Conservation (phyloP, 148 eudicot species). For the Spergularia marina region DNA sequence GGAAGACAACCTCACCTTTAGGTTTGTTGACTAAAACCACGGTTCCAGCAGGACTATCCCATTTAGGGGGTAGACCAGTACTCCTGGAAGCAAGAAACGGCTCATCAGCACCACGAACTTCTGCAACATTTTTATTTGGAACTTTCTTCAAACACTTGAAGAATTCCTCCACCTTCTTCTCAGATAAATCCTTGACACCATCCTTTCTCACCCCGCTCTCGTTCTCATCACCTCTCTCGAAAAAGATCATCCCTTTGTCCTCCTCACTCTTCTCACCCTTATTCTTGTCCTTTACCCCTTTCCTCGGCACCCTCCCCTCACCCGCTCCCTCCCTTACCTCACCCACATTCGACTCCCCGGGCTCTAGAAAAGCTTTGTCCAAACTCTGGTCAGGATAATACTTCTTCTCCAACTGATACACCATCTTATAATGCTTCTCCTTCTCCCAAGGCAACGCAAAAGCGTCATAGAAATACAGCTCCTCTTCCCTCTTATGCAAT, state of each 20-base stretch:
- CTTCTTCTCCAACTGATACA: constrained; percentile 97
- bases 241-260: constrained; percentile 69
- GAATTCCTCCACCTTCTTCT: constrained; percentile 93
- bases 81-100: constrained; percentile 80
- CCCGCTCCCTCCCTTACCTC: constrained; percentile 15
- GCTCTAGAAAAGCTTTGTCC: constrained; percentile 87
- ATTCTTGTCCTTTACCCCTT: constrained; percentile 15
- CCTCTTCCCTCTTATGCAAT: constrained; percentile 82
- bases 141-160: constrained; percentile 91
- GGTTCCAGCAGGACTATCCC: constrained; percentile 85
- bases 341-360: constrained; percentile 45
- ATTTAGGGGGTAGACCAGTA: constrained; percentile 68
- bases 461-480: constrained; percentile 77
- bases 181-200: constrained; percentile 45
- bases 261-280: constrained; percentile 31
- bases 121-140: constrained; percentile 45
- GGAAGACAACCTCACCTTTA: constrained; percentile 49
- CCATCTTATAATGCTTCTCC: constrained; percentile 96
- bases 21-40: constrained; percentile 91
- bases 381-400: constrained; percentile 88
- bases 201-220: constrained; percentile 33
- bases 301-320: constrained; percentile 12
- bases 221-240: constrained; percentile 42
- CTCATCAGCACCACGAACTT: constrained; percentile 34
- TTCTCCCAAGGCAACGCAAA: constrained; percentile 97